A percentile compares a stretch with the other conserved stretches of the same genome.
Conservation (phyloP, 495 filamentous ascomycete species). For the Neurospora sp. region DNA sequence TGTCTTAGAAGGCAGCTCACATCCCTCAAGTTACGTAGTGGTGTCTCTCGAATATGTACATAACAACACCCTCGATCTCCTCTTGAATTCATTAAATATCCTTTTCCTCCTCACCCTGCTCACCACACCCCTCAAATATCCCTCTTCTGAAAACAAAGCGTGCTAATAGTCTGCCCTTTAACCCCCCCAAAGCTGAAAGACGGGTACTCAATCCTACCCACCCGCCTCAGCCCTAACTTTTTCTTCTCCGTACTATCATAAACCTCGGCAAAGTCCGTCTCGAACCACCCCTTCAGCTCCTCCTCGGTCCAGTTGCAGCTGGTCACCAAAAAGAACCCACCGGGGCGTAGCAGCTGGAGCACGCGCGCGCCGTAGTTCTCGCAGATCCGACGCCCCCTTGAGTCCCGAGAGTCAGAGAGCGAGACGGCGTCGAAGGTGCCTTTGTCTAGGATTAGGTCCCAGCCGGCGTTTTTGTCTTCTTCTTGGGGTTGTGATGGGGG, state of each 20-base stretch:
- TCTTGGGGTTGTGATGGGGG: neutral
- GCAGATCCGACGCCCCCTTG: conserved; percentile 43
- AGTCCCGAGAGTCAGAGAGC: conserved; percentile 52
- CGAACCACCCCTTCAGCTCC: conserved; percentile 74
- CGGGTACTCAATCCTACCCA: conserved; percentile 66
- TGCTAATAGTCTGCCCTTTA: conserved; percentile 77
- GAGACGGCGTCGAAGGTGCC: conserved; percentile 94
- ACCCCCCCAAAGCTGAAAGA: conserved; percentile 78
- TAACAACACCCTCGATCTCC: too few relatives aligned
- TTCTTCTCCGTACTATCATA: neutral
- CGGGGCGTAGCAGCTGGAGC: conserved; percentile 50
- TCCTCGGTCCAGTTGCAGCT: conserved; percentile 97
- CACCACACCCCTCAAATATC: neutral
- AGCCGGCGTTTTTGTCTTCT: conserved; percentile 37
- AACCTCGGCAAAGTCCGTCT: conserved; percentile 14
- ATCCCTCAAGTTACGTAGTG: too few relatives aligned
- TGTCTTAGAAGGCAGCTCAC: too few relatives aligned
- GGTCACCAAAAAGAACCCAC: conserved; percentile 73
- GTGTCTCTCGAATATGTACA: too few relatives aligned
- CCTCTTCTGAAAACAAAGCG: conserved; percentile 58
- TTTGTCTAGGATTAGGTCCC: conserved; percentile 89
- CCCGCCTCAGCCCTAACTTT: conserved; percentile 28
- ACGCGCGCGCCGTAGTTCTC: conserved; percentile 67
- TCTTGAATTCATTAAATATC: too few relatives aligned
- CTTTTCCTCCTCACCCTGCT: too few relatives aligned